phyloP scores from a whole-genome alignment of 768 basidiomycete genomes.

The Mycena rosella region DNA sequence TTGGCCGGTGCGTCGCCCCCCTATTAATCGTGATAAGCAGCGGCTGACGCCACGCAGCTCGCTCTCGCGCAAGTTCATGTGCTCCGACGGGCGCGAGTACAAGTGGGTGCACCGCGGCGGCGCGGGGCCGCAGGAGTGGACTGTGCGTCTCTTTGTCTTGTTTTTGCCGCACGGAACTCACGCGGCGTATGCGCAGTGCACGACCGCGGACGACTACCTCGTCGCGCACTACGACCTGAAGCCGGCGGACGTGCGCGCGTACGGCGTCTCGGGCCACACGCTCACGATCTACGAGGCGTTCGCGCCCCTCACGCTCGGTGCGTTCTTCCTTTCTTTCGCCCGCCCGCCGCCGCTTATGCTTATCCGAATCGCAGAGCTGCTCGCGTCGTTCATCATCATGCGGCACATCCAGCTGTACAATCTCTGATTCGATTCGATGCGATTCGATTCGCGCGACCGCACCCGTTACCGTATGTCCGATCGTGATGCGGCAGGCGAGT shows the following conservation, averaged over 20 bases:
- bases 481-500: constrained; percentile 9
- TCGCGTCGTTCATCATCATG: constrained; percentile 74
- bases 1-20: constrained; percentile 67
- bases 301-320: constrained; percentile 66
- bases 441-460: no score
- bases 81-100: constrained; percentile 78
- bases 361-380: no score
- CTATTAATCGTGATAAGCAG: constrained; percentile 11
- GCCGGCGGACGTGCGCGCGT: constrained; percentile 65
- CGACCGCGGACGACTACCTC: constrained; percentile 63
- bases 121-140: constrained; percentile 79
- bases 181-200: no score
- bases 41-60: constrained; percentile 57
- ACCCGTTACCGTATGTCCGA: no score
- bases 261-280: constrained; percentile 72
- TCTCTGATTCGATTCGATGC: constrained; percentile 51
- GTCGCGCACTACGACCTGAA: constrained; percentile 78
- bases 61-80: constrained; percentile 74
- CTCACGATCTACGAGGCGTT: constrained; percentile 71
- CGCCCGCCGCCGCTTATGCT: no score
- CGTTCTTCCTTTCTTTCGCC: constrained; percentile 47
- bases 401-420: constrained; percentile 69
- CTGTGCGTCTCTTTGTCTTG: constrained; percentile 60
- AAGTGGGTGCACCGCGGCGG: constrained; percentile 70
- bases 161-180: no score